Percentiles rank a stretch among this genome's conserved stretches.
phyloP scores from a whole-genome alignment of 1,284 basidiomycete genomes.

The Cryptococcus sp. region DNA sequence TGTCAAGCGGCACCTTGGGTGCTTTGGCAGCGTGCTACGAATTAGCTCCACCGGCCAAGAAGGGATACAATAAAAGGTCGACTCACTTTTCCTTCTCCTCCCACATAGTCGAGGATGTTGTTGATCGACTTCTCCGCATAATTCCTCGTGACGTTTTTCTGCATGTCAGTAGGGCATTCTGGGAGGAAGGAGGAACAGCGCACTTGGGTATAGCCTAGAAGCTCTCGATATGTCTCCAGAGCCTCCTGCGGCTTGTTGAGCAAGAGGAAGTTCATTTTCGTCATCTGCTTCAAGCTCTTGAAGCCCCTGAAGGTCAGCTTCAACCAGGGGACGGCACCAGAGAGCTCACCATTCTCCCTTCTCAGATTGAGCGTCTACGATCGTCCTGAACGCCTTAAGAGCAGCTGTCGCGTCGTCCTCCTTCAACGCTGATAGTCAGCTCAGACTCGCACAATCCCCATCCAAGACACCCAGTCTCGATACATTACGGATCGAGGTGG shows the following conservation, averaged over 20 bases:
- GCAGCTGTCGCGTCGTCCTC: conserved; percentile 86
- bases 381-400: conserved; percentile 74
- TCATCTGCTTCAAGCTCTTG: conserved; percentile 96
- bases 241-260: conserved; percentile 77
- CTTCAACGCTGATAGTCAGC: conserved; percentile 64
- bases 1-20: conserved; percentile 68
- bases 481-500: too few relatives aligned
- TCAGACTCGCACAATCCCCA: too few relatives aligned
- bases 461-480: too few relatives aligned
- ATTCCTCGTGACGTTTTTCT: conserved; percentile 43
- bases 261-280: conserved; percentile 82
- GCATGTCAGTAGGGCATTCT: background rate
- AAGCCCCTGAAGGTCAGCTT: conserved; percentile 68
- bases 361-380: conserved; percentile 81
- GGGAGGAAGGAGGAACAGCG: background rate
- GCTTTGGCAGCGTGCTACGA: conserved; percentile 38
- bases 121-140: conserved; percentile 97
- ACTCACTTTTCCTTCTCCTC: conserved; percentile 68
- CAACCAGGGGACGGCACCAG: background rate
- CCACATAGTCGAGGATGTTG: conserved; percentile 96
- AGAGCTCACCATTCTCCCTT: conserved; percentile 79
- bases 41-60: conserved; percentile 7
- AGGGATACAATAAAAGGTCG: conserved; percentile 1
- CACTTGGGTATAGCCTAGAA: conserved; percentile 82
- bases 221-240: conserved; percentile 72